phyloP scores from a whole-genome alignment of 129 eudicot species.

The Scalesia atractyloides region DNA sequence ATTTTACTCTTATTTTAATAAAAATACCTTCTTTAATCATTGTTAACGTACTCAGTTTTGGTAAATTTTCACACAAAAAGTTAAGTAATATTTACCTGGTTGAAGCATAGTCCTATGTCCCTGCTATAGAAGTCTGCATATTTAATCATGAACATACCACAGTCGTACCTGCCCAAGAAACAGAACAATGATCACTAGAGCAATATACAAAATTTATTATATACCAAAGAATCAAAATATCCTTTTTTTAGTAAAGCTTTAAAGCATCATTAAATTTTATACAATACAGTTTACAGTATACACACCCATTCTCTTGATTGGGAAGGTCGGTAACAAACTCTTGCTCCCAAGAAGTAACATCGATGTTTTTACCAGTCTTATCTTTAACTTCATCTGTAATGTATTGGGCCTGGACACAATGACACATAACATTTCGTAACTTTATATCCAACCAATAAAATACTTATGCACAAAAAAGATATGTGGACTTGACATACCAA shows the following conservation, averaged over 20 bases:
- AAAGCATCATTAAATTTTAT: background rate
- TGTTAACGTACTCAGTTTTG: background rate
- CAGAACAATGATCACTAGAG: background rate
- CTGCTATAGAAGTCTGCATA: slow-evolving; percentile 94
- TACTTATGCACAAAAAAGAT: background rate
- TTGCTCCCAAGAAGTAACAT: slow-evolving; percentile 67
- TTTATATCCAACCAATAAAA: background rate
- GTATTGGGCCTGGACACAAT: slow-evolving; percentile 59
- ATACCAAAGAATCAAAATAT: background rate
- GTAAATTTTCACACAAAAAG: background rate
- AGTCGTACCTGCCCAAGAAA: slow-evolving; percentile 66
- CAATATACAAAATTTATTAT: background rate
- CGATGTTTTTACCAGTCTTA: slow-evolving; percentile 63
- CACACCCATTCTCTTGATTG: slow-evolving; percentile 79
- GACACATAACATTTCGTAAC: slow-evolving; percentile 11
- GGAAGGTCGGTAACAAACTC: slow-evolving; percentile 83
- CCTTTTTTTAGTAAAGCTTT: background rate
- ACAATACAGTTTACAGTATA: background rate
- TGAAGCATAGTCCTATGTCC: slow-evolving; percentile 72
- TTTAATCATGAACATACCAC: slow-evolving; percentile 96
- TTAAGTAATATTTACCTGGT: slow-evolving; percentile 54
- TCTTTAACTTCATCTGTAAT: slow-evolving; percentile 81
- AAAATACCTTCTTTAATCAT: background rate
- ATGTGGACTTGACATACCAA: slow-evolving; percentile 52
- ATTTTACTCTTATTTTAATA: background rate